A percentile compares a stretch with the other conserved stretches of the same genome.
Evolutionary conservation across 2,329 filamentous ascomycete species (phyloP).

Genomic region (Aulographum hederae): DNA sequence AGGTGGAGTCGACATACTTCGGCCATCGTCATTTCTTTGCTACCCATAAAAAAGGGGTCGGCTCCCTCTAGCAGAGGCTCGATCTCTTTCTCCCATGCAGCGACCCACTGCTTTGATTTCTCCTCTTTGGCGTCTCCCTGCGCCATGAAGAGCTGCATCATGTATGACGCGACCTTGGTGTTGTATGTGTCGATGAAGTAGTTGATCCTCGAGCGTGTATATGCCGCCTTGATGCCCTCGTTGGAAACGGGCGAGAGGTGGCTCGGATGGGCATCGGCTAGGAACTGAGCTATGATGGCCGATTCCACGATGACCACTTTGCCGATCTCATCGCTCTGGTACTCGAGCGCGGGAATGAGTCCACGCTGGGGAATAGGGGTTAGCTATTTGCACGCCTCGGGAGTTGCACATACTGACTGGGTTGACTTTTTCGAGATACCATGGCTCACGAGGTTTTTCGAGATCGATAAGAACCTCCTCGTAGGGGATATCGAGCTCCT

Average conservation of each 20-base stretch:
- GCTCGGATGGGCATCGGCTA: constrained; percentile 50
- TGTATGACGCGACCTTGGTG: constrained; percentile 35
- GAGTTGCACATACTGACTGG: no score
- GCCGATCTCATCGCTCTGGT: constrained; percentile 14
- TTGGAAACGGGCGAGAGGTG: constrained; percentile 41
- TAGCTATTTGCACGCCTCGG: no score
- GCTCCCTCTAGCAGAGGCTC: constrained; percentile 45
- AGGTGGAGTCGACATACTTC: constrained; percentile 36
- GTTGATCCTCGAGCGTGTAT: constrained; percentile 45
- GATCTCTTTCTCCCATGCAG: constrained; percentile 46
- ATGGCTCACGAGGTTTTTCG: constrained; percentile 44
- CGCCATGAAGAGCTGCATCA: constrained; percentile 29
- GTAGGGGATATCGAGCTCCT: constrained; percentile 45
- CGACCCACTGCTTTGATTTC: constrained; percentile 32
- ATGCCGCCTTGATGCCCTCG: constrained; percentile 33
- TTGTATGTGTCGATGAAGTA: constrained; percentile 59
- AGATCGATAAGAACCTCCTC: constrained; percentile 61
- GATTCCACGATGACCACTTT: constrained; percentile 49
- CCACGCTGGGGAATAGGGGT: constrained; percentile 31
- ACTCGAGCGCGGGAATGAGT: constrained; percentile 52
- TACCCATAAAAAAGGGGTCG: constrained; percentile 26
- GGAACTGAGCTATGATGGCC: constrained; percentile 52
- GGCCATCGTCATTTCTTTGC: constrained; percentile 43
- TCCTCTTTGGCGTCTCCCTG: constrained; percentile 27
- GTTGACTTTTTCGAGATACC: constrained; percentile 63